These are phyloP conservation scores for Botrytis galanthina DNA, from an alignment of 2,329 filamentous ascomycete species.

Conservation along the genomic window DNA sequence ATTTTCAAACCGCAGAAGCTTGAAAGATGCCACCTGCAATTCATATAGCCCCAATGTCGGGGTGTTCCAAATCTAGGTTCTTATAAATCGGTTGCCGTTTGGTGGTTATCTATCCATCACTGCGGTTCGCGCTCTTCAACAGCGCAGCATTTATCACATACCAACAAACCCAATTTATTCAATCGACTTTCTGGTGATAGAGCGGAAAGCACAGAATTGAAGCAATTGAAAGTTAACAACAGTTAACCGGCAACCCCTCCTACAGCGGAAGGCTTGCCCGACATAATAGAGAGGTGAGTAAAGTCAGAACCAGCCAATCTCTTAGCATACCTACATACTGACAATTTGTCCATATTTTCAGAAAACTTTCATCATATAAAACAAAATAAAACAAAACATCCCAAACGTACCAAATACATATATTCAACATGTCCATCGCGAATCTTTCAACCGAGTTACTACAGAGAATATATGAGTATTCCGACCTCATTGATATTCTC, in stretches of 20 bases:
- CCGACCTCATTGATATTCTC: slow-evolving; percentile 34
- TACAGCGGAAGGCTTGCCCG: neutral
- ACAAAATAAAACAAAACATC: neutral
- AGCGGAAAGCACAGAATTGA: neutral
- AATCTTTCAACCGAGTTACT: slow-evolving; percentile 37
- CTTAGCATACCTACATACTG: slow-evolving; percentile 15
- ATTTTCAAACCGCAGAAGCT: slow-evolving; percentile 28
- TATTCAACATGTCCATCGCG: slow-evolving; percentile 33
- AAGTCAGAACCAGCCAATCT: neutral
- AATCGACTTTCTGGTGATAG: slow-evolving; percentile 21
- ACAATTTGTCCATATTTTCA: slow-evolving; percentile 17
- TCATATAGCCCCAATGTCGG: slow-evolving; percentile 38
- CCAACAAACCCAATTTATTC: slow-evolving; percentile 23
- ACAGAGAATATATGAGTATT: slow-evolving; percentile 36
- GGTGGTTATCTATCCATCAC: slow-evolving; percentile 33
- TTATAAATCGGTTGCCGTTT: slow-evolving; percentile 26
- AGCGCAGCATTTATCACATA: slow-evolving; percentile 27
- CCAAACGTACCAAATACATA: neutral
- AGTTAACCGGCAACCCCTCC: neutral
- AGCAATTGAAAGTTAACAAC: neutral
- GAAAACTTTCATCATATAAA: slow-evolving; percentile 7
- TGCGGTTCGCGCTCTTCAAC: slow-evolving; percentile 29
- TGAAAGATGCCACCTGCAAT: slow-evolving; percentile 33
- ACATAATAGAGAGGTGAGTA: neutral
- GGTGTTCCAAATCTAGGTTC: slow-evolving; percentile 36